Base-by-base conservation (phyloP, 768 basidiomycete species). In the Boletus speciosus region DNA sequence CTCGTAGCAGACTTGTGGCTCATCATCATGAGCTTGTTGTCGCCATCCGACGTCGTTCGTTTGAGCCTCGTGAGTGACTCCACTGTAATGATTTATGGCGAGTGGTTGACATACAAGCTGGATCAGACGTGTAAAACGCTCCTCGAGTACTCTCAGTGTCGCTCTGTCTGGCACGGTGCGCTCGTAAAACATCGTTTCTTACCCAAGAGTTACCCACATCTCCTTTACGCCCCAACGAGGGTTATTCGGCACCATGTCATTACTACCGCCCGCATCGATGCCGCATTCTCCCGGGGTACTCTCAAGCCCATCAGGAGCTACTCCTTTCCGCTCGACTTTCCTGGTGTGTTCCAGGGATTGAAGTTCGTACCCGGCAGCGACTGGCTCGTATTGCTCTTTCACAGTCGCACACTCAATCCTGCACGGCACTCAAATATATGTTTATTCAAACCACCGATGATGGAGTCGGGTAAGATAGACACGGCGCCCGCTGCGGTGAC, bases 341-440 rank as follows among this genome's bases (percentile, higher is more conserved):
- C 69, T 7, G 67, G 67, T 4, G 54, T 68, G 8, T 68, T 69
- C 48, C 67, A 70, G 51, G 67, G 67, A 32, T 40, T 69, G 51
- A 66, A 59, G 39, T 69, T 71, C 49, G n/a, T 66, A 40, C 62
- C 67, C 9, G 67, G 67, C 8, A 60, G 60, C 37, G 58, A 66
- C 49, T 68, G 67, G 67, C 62, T 68, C 2, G 66, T 68, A 14
- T 46, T 68, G 23, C 59, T 70, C n/a, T 68, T 70, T 40, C 67
- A 68, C 48, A 68, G 67, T 32, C 61, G 69, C 7, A 62, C 54
- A 19, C 62, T 66, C 25, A 69, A 69, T 31, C 69, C 69, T 16
- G 51, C 55, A 0, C 64, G 65, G 6, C 66, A 69, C 47, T 69
- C 67, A 2, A 69, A 71, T 12, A 49, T 69, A 10, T 71, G 67